Evolutionary conservation across 805 yeast species (phyloP), one percentile per base, ranked within the genome.

Genomic region (Cephaloascus albidus): DNA sequence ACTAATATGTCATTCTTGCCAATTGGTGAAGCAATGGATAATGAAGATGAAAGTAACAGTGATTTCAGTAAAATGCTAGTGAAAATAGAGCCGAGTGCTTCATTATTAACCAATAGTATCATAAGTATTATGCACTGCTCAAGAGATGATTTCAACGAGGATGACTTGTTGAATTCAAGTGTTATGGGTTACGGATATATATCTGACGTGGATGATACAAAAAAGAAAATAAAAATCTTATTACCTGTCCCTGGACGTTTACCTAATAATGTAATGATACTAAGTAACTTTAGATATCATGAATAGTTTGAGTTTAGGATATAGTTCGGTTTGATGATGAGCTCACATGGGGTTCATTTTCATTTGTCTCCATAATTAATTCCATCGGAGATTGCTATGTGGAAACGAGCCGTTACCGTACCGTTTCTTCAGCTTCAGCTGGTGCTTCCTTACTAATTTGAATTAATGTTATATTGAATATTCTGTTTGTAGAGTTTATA

Each of bases 211-310:
- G 95, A 89, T 51, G 97, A 90, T 45, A 63, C 74, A 14, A 81
- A 79, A 51, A 70, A 74, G 14, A 81, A 75, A 48, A 53, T 85
- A 40, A 81, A 81, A 50, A 68, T 93, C 6, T 65, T 90, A 44
- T 67, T 88, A 44, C 97, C 99, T 0, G 82, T 86, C 4, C 96
- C 96, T 2, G 94, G 95, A 1, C 62, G 81, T 33, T 63, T 89
- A 18, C 98, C 98, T 0, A 70, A 78, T 19, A 76, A 79, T 45
- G 78, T 84, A 2, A 67, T 86, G 50, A 56, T 93, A 3, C 61
- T 89, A 36, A 95, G 97, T 2, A 76, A 77, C 32, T 78, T 77
- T 49, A 80, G 95, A 47, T 93, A 86, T 57, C 75, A 80, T 38
- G 99, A 93, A 63, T 90, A n/a, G n/a, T n/a, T n/a, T n/a, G n/a